phyloP scores from a whole-genome alignment of 768 basidiomycete species.

The Leccinum boreale region DNA sequence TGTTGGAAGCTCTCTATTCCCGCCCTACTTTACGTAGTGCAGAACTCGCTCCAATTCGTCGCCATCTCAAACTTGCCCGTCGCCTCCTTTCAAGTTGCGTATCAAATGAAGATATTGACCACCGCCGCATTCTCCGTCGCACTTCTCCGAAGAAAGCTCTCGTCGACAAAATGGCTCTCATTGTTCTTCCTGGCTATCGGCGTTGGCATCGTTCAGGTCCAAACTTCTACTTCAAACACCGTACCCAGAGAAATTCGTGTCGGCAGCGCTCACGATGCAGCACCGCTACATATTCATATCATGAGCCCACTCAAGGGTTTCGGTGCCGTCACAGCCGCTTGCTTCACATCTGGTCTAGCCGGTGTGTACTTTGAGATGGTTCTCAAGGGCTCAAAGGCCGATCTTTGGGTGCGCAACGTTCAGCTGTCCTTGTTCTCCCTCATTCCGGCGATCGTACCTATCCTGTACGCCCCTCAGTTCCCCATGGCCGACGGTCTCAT shows the following conservation, averaged over 20 bases:
- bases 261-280: conserved; percentile 67
- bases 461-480: conserved; percentile 53
- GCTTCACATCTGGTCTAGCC: conserved; percentile 86
- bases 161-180: conserved; percentile 78
- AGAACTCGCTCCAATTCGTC: conserved; percentile 96
- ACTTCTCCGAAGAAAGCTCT: conserved; percentile 73
- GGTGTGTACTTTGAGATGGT: conserved; percentile 96
- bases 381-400: conserved; percentile 76
- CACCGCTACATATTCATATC: conserved; percentile 56
- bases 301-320: conserved; percentile 86
- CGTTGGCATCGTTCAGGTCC: conserved; percentile 93
- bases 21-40: conserved; percentile 91
- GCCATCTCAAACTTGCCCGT: conserved; percentile 94
- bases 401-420: conserved; percentile 89
- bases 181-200: conserved; percentile 87
- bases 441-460: conserved; percentile 81
- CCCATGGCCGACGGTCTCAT: conserved; percentile 49
- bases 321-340: conserved; percentile 77
- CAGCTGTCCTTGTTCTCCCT: conserved; percentile 89
- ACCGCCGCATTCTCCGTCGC: conserved; percentile 90
- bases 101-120: conserved; percentile 98
- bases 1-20: conserved; percentile 99
- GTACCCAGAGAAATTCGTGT: conserved; percentile 41
- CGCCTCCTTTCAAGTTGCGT: conserved; percentile 96
- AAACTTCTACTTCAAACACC: conserved; percentile 46